phyloP scores from a whole-genome alignment of 2,329 filamentous ascomycete species.

The Leptographium wingfieldii region DNA sequence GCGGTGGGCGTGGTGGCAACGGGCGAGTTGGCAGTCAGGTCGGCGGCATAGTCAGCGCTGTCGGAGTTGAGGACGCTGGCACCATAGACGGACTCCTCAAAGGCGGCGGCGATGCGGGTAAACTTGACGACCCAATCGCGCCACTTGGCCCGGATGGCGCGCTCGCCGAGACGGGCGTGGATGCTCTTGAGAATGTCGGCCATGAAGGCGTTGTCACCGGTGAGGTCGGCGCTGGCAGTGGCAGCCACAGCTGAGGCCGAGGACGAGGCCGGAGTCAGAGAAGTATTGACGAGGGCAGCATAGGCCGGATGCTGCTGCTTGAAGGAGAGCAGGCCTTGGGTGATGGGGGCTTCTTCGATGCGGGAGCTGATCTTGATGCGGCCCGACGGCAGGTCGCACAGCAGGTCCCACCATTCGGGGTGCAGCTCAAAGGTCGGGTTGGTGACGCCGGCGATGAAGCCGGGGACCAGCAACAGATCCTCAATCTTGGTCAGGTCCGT shows the following conservation, averaged over 20 bases:
- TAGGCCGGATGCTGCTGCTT: conserved; percentile 61
- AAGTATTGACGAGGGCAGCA: conserved; percentile 33
- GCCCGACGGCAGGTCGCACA: conserved; percentile 85
- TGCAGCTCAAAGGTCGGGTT: conserved; percentile 94
- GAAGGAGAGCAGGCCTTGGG: conserved; percentile 78
- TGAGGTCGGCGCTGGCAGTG: conserved; percentile 47
- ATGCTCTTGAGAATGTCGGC: conserved; percentile 74
- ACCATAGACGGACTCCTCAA: conserved; percentile 92
- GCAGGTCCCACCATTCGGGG: conserved; percentile 94
- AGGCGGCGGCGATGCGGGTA: conserved; percentile 80
- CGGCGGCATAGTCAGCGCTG: conserved; percentile 54
- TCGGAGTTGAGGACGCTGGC: conserved; percentile 81
- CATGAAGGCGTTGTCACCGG: conserved; percentile 84
- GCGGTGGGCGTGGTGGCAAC: background rate
- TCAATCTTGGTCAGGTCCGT: conserved; percentile 97
- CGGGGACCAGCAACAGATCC: conserved; percentile 86
- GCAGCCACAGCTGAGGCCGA: conserved; percentile 15
- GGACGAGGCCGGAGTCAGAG: conserved; percentile 17
- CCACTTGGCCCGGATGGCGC: conserved; percentile 84
- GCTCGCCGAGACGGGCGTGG: conserved; percentile 73
- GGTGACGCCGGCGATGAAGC: conserved; percentile 94
- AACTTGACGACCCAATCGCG: conserved; percentile 91
- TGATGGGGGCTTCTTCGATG: conserved; percentile 68
- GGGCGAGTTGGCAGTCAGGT: conserved; percentile 15
- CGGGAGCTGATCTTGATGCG: conserved; percentile 88